Evolutionary conservation across 2,329 filamentous ascomycete genomes (phyloP).

Genomic region (Mariannaea elegans): DNA sequence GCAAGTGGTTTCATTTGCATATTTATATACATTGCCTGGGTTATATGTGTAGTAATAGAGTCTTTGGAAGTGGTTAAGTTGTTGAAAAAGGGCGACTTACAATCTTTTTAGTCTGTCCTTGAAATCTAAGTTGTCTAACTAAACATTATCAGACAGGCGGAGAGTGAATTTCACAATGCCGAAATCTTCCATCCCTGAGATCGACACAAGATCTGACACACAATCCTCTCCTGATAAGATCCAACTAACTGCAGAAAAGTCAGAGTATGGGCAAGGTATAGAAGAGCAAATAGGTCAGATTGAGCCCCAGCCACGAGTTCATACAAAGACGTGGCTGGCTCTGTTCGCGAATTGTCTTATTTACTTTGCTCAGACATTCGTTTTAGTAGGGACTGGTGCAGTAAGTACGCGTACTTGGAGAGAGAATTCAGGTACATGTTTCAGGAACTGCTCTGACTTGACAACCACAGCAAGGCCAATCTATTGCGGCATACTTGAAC

Average conservation of each 20-base stretch:
- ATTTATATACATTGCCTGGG: neutral
- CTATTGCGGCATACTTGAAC: conserved; percentile 15
- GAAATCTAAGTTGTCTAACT: neutral
- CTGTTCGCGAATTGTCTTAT: conserved; percentile 25
- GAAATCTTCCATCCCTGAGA: neutral
- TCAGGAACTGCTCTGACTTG: neutral
- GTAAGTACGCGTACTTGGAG: neutral
- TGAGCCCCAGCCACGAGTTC: conserved; percentile 9
- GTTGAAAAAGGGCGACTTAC: no score
- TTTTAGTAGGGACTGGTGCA: conserved; percentile 23
- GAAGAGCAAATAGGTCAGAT: neutral
- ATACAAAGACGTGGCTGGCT: conserved; percentile 21
- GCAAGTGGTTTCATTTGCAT: neutral
- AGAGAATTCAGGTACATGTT: neutral
- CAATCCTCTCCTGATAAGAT: neutral
- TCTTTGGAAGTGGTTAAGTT: no score
- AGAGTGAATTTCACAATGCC: neutral
- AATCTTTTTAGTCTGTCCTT: no score
- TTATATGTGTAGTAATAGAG: neutral
- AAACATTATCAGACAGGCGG: neutral
- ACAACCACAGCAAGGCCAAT: conserved; percentile 15
- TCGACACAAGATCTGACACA: neutral
- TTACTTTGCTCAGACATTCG: conserved; percentile 27
- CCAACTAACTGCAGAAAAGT: neutral
- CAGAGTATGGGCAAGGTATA: neutral